These are phyloP conservation scores for Ustilago curta DNA, from an alignment of 1,284 basidiomycete genomes.

Conservation along the genomic window DNA sequence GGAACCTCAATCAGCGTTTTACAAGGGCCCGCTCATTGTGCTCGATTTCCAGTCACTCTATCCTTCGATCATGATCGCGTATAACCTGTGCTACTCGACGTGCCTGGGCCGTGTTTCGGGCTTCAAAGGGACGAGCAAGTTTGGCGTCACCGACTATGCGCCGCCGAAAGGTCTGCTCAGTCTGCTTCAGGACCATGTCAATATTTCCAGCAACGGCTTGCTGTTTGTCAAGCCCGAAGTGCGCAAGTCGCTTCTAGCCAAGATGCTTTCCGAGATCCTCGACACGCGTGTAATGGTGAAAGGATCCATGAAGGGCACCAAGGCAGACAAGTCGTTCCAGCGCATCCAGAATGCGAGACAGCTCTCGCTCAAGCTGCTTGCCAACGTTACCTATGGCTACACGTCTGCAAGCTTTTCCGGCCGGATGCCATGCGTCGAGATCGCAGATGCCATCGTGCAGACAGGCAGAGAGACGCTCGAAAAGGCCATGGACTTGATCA, in stretches of 20 bases:
- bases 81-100: conserved; percentile 80
- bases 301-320: conserved; percentile 86
- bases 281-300: conserved; percentile 99
- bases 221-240: conserved; percentile 89
- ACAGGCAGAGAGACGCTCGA: conserved; percentile 94
- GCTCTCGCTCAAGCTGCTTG: conserved; percentile 64
- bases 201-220: conserved; percentile 81
- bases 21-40: conserved; percentile 88
- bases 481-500: conserved; percentile 88
- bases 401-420: conserved; percentile 93
- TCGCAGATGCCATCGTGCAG: conserved; percentile 97
- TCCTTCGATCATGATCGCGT: conserved; percentile 97
- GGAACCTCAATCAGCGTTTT: conserved; percentile 93
- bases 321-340: conserved; percentile 75
- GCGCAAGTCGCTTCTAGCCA: conserved; percentile 83
- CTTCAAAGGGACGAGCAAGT: conserved; percentile 88
- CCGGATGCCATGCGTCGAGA: conserved; percentile 97
- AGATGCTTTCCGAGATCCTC: conserved; percentile 92
- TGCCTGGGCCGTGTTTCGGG: conserved; percentile 87
- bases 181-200: conserved; percentile 35
- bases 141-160: conserved; percentile 82
- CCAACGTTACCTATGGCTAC: conserved; percentile 80
- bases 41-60: conserved; percentile 97
- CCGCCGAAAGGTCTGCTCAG: conserved; percentile 75
- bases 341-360: conserved; percentile 65